Percentiles rank a stretch among this genome's conserved stretches.
These are phyloP conservation scores for Geosiphon pyriformis DNA, from an alignment of 192 early-diverging fungal species.

Conservation along the genomic window DNA sequence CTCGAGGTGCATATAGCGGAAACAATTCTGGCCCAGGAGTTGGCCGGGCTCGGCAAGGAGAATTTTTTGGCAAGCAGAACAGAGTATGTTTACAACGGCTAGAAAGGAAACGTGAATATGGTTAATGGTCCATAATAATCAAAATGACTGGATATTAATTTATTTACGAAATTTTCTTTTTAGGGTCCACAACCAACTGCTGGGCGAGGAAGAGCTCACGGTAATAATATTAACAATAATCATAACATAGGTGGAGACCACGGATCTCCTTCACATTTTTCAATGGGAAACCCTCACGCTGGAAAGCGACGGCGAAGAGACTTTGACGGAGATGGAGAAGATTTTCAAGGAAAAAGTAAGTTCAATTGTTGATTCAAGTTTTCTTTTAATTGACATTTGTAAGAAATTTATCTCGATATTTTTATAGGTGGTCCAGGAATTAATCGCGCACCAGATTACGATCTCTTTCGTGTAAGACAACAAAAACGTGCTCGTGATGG, in stretches of 20 bases:
- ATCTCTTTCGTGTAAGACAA: conserved; percentile 47
- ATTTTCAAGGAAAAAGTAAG: conserved; percentile 6
- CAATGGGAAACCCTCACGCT: too few relatives aligned
- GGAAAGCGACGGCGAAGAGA: conserved; percentile 4
- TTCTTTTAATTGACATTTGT: neutral
- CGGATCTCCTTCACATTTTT: neutral
- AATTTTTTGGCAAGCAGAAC: conserved; percentile 20
- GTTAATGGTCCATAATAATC: too few relatives aligned
- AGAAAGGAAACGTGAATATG: too few relatives aligned
- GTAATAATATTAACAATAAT: neutral
- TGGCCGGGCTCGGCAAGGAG: neutral
- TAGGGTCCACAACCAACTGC: too few relatives aligned
- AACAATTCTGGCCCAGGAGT: neutral
- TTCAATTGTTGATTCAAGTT: neutral
- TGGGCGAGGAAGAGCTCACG: too few relatives aligned
- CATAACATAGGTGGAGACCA: neutral
- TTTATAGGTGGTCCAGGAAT: conserved; percentile 32
- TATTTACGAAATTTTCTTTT: neutral
- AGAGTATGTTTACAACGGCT: too few relatives aligned
- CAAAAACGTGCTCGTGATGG: conserved; percentile 21
- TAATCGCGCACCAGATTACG: conserved; percentile 52
- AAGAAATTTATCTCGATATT: neutral
- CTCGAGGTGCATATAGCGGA: conserved; percentile 2
- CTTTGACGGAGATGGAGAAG: conserved; percentile 14
- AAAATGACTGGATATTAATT: too few relatives aligned